Conservation (phyloP, 2,329 filamentous ascomycete species). For the Neonectria ditissima region DNA sequence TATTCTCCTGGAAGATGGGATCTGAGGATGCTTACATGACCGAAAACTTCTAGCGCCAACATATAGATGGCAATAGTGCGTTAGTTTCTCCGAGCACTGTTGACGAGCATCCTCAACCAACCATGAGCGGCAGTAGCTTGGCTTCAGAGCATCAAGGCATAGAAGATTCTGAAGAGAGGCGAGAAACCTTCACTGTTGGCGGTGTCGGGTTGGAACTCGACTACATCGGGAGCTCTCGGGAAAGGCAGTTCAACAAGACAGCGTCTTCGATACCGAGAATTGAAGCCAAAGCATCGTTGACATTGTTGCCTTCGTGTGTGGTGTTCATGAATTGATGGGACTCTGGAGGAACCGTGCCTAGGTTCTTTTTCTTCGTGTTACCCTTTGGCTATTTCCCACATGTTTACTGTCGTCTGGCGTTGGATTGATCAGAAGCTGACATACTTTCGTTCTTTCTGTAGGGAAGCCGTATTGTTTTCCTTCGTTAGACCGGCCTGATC, state of each 20-base stretch:
- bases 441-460: too few species aligned
- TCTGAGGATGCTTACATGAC: constrained; percentile 2
- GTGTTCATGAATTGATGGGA: too few species aligned
- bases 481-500: too few species aligned
- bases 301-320: too few species aligned
- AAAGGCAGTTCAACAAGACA: too few species aligned
- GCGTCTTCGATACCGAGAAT: neutral
- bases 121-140: neutral
- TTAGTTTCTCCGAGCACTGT: neutral
- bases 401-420: neutral
- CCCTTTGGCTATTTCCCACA: neutral
- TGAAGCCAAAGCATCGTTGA: neutral
- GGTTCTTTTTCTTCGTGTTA: neutral
- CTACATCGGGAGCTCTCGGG: too few species aligned
- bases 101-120: neutral
- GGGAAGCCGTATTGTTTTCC: too few species aligned
- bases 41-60: neutral
- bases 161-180: neutral
- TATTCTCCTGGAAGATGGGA: constrained; percentile 5
- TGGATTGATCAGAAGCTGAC: too few species aligned
- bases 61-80: neutral
- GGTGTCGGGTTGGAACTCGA: neutral
- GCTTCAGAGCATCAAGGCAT: neutral
- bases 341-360: neutral
- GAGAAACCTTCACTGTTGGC: neutral